A percentile compares a stretch with the other conserved stretches of the same genome.
Conservation (phyloP, 129 eudicot species). For the Flaveria bidentis region DNA sequence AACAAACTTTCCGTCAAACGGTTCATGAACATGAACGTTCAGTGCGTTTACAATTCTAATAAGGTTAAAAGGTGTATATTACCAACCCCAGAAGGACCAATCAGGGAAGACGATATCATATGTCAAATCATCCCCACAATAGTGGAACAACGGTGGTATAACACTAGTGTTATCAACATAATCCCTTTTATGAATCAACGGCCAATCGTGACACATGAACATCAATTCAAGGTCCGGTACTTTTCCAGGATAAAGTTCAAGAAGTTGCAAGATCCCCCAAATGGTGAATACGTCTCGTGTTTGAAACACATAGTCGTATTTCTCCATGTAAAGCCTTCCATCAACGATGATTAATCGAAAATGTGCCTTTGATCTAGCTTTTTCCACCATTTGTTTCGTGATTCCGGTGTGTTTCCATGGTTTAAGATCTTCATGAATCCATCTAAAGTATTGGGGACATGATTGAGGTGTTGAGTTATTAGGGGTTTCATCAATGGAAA, state of each 20-base stretch:
- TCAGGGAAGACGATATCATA: slow-evolving; percentile 87
- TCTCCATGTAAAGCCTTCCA: slow-evolving; percentile 64
- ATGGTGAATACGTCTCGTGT: slow-evolving; percentile 74
- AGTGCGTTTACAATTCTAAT: too few species aligned
- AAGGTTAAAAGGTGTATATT: slow-evolving; percentile 23
- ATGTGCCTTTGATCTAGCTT: slow-evolving; percentile 50
- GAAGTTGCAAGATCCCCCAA: slow-evolving; percentile 88
- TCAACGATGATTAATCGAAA: slow-evolving; percentile 52
- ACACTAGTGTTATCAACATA: slow-evolving; percentile 22
- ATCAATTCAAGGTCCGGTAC: slow-evolving; percentile 77
- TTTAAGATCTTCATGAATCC: slow-evolving; percentile 87
- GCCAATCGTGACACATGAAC: slow-evolving; percentile 73
- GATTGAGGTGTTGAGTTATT: slow-evolving; percentile 13
- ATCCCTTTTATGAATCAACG: slow-evolving; percentile 40
- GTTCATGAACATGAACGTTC: too few species aligned
- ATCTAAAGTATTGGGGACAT: slow-evolving; percentile 83
- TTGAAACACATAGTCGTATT: slow-evolving; percentile 58
- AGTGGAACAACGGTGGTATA: slow-evolving; percentile 77
- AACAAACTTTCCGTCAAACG: background rate
- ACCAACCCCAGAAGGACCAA: slow-evolving; percentile 99
- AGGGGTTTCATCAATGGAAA: background rate
- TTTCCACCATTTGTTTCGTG: slow-evolving; percentile 64
- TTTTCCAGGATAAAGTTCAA: slow-evolving; percentile 67
- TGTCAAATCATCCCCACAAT: slow-evolving; percentile 66
- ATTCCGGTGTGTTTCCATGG: slow-evolving; percentile 84